Evolutionary conservation across 352 stramenopile species (phyloP), one percentile per base, ranked within the genome.

Genomic region (Aphanomyces invadans): DNA sequence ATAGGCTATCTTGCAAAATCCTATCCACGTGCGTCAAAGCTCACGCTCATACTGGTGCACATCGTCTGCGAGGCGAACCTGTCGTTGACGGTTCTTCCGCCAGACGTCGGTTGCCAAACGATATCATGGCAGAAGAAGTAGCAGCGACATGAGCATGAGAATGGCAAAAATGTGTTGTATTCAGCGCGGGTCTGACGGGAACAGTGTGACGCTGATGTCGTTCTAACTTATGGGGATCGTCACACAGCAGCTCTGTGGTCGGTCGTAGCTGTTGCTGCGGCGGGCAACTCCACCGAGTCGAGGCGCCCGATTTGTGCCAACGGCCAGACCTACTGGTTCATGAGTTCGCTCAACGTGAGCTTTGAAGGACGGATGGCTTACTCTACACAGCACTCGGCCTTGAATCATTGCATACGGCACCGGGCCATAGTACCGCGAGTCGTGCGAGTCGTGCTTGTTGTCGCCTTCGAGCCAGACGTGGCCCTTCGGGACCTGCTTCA

Each of bases 391-490:
- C 28, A 98, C 85, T 28, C 91, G 79, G 32, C 92, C 93, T 64
- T 95, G 78, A 45, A 98, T 80, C 15, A 98, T 72, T 25, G 91
- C 79, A 49, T 84, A 80, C n/a, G 95, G 95, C 45, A 99, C 79
- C 0, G 96, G 87, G 19, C 96, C 96, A 73, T 98, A 99, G 74
- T 96, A 91, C 17, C 96, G 78, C 38, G 92, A 98, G 77, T 99
- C 96, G 33, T 88, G 91, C 42, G 91, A 98, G 78, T 98, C 95
- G 63, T 92, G 73, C 36, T 95, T 90, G 83, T 99, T 99, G 78
- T 99, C 96, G 46, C 96, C 96, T 78, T 98, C 93, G 15, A 99
- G 72, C 96, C 96, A 99, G 52, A 98, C 77, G 71, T 98, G 90
- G 32, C 95, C 92, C 59, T 89, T 83, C 2, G 95, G 95, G 28